A percentile compares a stretch with the other conserved stretches of the same genome.
phyloP scores from a whole-genome alignment of 2,329 filamentous ascomycete species.

The Balansia obtecta region DNA sequence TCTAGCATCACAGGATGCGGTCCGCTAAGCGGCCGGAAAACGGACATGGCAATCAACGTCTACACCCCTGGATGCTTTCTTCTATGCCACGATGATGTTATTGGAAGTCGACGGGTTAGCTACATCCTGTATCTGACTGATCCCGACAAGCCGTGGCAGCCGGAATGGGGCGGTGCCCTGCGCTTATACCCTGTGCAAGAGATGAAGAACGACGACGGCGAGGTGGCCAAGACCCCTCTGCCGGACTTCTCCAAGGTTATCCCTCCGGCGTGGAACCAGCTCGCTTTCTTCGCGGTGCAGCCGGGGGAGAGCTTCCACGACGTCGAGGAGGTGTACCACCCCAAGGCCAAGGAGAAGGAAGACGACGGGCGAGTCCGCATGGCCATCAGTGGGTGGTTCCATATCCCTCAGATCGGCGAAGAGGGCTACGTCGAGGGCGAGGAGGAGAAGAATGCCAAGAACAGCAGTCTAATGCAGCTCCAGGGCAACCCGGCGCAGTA shows the following conservation, averaged over 20 bases:
- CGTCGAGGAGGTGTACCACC: constrained; percentile 91
- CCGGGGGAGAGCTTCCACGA: constrained; percentile 99
- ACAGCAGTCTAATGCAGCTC: constrained; percentile 84
- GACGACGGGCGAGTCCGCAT: constrained; percentile 75
- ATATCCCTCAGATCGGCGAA: constrained; percentile 90
- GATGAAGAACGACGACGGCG: constrained; percentile 49
- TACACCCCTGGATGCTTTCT: constrained; percentile 95
- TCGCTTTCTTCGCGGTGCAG: constrained; percentile 96
- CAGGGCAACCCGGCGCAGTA: constrained; percentile 86
- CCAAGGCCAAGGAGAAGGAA: constrained; percentile 44
- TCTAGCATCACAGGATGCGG: constrained; percentile 77
- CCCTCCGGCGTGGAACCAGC: constrained; percentile 91
- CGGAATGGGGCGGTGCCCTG: constrained; percentile 85
- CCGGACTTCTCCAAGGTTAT: constrained; percentile 73
- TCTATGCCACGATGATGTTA: constrained; percentile 95
- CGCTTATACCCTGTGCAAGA: constrained; percentile 67
- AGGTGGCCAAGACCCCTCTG: constrained; percentile 65
- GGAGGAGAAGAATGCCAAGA: constrained; percentile 77
- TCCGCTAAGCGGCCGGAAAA: constrained; percentile 81
- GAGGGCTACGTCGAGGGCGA: constrained; percentile 81
- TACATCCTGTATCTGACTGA: constrained; percentile 96
- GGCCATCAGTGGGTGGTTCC: constrained; percentile 98
- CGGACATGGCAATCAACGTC: constrained; percentile 98
- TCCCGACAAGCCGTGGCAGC: constrained; percentile 80
- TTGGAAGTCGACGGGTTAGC: constrained; percentile 89